Evolutionary conservation across 2,329 filamentous ascomycete genomes (phyloP).

Genomic region (Fusarium sp.): DNA sequence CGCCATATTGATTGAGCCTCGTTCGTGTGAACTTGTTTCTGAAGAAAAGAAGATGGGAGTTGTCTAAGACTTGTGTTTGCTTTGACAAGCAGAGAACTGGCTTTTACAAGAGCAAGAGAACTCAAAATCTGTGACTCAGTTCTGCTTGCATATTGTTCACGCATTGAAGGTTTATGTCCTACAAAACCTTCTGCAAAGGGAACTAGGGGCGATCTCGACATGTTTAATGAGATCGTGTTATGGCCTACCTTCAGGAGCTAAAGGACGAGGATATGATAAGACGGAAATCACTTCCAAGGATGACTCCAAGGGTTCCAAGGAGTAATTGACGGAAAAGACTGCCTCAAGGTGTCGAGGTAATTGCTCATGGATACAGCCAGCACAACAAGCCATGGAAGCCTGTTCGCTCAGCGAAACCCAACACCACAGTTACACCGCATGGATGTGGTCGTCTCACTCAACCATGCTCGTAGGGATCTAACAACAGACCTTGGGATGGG

Average conservation of each 20-base stretch:
- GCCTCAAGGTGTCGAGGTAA: too few species aligned
- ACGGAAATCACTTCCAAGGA: too few species aligned
- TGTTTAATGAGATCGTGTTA: too few species aligned
- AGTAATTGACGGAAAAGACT: too few species aligned
- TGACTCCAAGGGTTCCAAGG: too few species aligned
- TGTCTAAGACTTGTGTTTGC: background rate
- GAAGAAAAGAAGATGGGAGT: background rate
- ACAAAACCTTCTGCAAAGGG: background rate
- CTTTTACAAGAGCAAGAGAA: background rate
- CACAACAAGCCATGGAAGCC: background rate
- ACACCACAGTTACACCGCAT: background rate
- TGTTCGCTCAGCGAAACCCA: background rate
- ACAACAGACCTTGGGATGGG: too few species aligned
- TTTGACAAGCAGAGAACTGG: background rate
- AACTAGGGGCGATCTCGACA: too few species aligned
- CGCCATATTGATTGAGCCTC: constrained; percentile 9
- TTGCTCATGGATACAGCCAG: background rate
- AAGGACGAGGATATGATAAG: too few species aligned
- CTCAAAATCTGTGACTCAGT: background rate
- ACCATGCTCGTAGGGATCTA: too few species aligned
- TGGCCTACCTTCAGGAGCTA: too few species aligned
- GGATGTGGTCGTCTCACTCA: background rate
- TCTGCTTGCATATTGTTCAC: background rate
- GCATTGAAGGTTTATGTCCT: background rate
- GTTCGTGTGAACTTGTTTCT: background rate